Evolutionary conservation across 257 asterid genomes (phyloP).

Genomic region (Mentha longifolia): DNA sequence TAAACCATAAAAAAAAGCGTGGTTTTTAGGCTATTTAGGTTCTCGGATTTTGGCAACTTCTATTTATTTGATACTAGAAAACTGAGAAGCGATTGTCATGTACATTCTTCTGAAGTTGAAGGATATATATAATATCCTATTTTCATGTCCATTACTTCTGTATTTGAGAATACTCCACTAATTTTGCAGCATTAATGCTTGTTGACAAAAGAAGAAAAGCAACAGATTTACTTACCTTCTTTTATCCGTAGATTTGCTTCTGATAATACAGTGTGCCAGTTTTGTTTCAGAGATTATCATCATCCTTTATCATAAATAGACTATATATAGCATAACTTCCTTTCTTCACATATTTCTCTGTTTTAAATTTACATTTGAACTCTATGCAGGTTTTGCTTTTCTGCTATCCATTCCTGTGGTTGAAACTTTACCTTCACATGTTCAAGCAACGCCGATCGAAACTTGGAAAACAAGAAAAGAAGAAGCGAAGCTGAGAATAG

Average conservation of each 20-base stretch:
- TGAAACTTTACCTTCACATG: slow-evolving; percentile 87
- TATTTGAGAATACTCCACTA: background rate
- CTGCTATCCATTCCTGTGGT: slow-evolving; percentile 83
- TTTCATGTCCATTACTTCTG: background rate
- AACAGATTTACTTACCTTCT: too few relatives aligned
- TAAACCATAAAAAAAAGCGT: background rate
- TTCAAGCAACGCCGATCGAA: slow-evolving; percentile 86
- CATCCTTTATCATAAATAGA: too few relatives aligned
- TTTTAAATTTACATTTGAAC: background rate
- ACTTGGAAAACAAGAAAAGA: slow-evolving; percentile 65
- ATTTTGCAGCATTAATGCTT: too few relatives aligned
- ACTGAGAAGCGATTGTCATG: background rate
- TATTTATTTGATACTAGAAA: background rate
- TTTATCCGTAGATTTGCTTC: too few relatives aligned
- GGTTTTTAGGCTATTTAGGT: background rate
- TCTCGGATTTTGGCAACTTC: background rate
- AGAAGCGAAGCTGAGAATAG: slow-evolving; percentile 51
- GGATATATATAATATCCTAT: background rate
- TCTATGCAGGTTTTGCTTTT: slow-evolving; percentile 67
- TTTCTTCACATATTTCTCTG: background rate
- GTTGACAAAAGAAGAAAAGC: too few relatives aligned
- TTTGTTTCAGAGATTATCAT: too few relatives aligned
- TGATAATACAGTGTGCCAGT: too few relatives aligned
- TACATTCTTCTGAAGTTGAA: background rate
- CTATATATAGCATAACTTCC: too few relatives aligned